Evolutionary conservation across 306 rosid species (phyloP).

Genomic region (Ormosia emarginata): DNA sequence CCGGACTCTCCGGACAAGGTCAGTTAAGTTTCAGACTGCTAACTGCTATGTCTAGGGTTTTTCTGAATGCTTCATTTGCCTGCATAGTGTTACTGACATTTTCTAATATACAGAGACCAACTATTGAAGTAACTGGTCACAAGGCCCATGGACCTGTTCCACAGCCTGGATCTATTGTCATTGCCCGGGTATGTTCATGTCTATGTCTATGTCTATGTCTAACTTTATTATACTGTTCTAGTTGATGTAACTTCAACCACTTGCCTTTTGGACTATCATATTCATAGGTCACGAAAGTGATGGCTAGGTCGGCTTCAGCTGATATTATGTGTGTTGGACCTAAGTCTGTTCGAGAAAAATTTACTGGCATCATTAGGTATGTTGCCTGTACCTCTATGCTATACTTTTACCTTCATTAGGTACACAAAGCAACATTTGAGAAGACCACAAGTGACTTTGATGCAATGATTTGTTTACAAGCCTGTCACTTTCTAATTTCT

Average conservation of each 20-base stretch:
- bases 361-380: constrained; percentile 78
- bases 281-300: constrained; percentile 71
- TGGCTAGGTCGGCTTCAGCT: constrained; percentile 66
- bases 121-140: constrained; percentile 82
- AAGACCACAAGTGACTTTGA: neutral
- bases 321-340: constrained; percentile 91
- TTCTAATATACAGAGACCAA: constrained; percentile 49
- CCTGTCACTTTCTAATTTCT: neutral
- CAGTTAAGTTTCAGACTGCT: too few relatives aligned
- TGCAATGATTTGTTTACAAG: neutral
- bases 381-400: neutral
- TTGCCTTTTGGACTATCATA: neutral
- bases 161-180: constrained; percentile 70
- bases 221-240: too few relatives aligned
- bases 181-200: constrained; percentile 54
- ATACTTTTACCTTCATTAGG: neutral
- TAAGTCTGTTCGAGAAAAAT: constrained; percentile 73
- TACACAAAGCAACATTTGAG: neutral
- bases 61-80: too few relatives aligned
- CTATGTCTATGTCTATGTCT: neutral
- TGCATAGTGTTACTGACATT: neutral
- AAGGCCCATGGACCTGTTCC: constrained; percentile 90
- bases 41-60: neutral
- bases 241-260: neutral
- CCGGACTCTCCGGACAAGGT: constrained; percentile 66